phyloP scores from a whole-genome alignment of 176 grass and related monocot species.

The Panicum miliaceum region DNA sequence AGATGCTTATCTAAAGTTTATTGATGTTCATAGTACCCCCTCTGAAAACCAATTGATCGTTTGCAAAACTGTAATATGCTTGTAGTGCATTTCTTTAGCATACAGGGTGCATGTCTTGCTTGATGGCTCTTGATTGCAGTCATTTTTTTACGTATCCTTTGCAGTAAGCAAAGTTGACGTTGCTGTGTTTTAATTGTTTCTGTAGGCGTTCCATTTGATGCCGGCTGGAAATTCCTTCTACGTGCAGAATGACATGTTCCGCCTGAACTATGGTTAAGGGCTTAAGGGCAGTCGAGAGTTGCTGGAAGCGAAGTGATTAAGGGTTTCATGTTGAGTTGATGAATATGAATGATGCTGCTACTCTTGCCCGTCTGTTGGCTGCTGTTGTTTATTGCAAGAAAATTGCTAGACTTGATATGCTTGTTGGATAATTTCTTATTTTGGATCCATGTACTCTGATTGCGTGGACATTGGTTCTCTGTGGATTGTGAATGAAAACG shows the following conservation, averaged over 20 bases:
- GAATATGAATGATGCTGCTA: slow-evolving; percentile 20
- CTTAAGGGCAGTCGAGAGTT: slow-evolving; percentile 17
- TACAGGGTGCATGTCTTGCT: neutral
- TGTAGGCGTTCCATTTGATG: slow-evolving; percentile 72
- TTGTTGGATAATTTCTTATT: slow-evolving; percentile 32
- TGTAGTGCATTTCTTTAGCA: neutral
- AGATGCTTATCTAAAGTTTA: neutral
- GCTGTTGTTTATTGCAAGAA: slow-evolving; percentile 41
- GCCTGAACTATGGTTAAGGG: slow-evolving; percentile 69
- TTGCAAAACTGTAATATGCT: neutral
- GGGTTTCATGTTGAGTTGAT: slow-evolving; percentile 31
- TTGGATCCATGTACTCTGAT: slow-evolving; percentile 10
- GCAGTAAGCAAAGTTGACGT: slow-evolving; percentile 8
- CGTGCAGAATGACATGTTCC: slow-evolving; percentile 79
- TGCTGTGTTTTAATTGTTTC: neutral
- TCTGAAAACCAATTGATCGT: neutral
- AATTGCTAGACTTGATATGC: slow-evolving; percentile 45
- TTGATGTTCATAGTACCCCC: neutral
- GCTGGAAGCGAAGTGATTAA: neutral
- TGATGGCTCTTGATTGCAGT: neutral
- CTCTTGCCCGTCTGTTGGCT: slow-evolving; percentile 9
- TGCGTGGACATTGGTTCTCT: slow-evolving; percentile 28
- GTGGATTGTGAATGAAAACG: slow-evolving; percentile 40
- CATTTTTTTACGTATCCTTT: neutral
- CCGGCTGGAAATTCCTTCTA: slow-evolving; percentile 51